Evolutionary conservation across 305 asterid species (phyloP), one percentile per base, ranked within the genome.

Genomic region (Nicotiana rustica): DNA sequence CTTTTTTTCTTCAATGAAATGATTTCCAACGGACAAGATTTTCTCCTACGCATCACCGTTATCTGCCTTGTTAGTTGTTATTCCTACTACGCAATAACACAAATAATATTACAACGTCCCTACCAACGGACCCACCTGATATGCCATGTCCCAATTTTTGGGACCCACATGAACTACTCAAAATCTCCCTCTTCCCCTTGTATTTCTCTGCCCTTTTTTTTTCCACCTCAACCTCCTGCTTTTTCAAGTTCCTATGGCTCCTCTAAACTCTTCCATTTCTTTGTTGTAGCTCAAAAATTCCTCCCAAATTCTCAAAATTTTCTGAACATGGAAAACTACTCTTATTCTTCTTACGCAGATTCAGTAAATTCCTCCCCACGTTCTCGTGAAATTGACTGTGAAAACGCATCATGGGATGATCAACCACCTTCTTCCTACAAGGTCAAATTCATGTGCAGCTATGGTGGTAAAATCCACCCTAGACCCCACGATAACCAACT

Each of bases 401-500:
- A 87, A 35, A 87, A 85, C 67, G 55, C 85, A 1, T 69, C 90
- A 33, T 87, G 90, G 88, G 88, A 87, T 62, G 90, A 85, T 6
- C 79, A 77, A 17, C 78, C 55, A 5, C 65, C 84, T 14, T 66
- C 85, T 3, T 25, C 88, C 70, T 84, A 83, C 21, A 88, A 85
- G 38, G 89, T 86, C 18, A 88, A 88, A n/a, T 80, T 88, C 62
- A 62, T 88, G 84, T 88, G 90, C 67, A 86, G 90, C 15, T 88
- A 85, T 41, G 89, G 89, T 0, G 90, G 89, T 1, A 86, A 79
- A 52, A 88, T 88, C 18, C 86, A 81, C 2, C 89, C 88, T 1
- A 83, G 90, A 2, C 85, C 90, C 5, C 89, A 88, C 44, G 90
- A 88, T 36, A 85, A 86, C 35, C 90, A 84, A 81, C 89, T 88